Evolutionary conservation across 2,329 filamentous ascomycete genomes (phyloP).

Genomic region (Trematosphaeria pertusa): DNA sequence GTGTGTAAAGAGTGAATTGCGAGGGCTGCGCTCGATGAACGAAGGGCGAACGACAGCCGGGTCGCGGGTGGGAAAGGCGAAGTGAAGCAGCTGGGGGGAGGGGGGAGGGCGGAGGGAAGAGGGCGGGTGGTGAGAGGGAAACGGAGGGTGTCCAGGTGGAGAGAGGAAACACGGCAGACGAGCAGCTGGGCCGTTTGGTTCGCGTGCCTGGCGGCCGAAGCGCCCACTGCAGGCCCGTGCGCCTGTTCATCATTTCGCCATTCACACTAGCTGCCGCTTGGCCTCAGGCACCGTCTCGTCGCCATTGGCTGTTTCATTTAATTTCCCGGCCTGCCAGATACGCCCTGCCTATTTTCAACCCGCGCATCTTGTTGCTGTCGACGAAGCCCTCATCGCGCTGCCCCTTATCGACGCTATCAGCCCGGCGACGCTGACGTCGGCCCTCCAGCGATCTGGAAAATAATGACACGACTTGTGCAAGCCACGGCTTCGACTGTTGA

Average conservation of each 20-base stretch:
- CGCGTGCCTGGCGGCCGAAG: constrained; percentile 14
- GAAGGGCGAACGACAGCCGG: constrained; percentile 50
- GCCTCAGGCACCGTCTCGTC: constrained; percentile 32
- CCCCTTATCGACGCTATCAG: background rate
- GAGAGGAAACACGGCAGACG: constrained; percentile 6
- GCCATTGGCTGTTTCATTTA: constrained; percentile 37
- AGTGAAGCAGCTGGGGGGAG: constrained; percentile 16
- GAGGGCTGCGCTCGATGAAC: constrained; percentile 45
- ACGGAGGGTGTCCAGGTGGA: constrained; percentile 19
- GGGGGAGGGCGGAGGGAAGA: constrained; percentile 21
- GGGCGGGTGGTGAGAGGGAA: constrained; percentile 19
- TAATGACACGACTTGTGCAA: background rate
- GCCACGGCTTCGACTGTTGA: background rate
- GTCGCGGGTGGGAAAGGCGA: constrained; percentile 38
- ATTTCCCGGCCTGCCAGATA: constrained; percentile 12
- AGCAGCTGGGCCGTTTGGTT: constrained; percentile 11
- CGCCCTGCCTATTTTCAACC: background rate
- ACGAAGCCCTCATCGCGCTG: background rate
- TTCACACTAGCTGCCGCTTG: constrained; percentile 24
- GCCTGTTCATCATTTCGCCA: constrained; percentile 28
- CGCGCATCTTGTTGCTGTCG: background rate
- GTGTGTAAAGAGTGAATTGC: constrained; percentile 41
- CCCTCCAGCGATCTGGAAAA: background rate
- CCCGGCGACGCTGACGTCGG: background rate
- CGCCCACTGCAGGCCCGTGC: constrained; percentile 29